Percentiles rank a stretch among this genome's conserved stretches.
Evolutionary conservation across 2,329 filamentous ascomycete species (phyloP).

Genomic region (Neophaeococcomyces aloes): DNA sequence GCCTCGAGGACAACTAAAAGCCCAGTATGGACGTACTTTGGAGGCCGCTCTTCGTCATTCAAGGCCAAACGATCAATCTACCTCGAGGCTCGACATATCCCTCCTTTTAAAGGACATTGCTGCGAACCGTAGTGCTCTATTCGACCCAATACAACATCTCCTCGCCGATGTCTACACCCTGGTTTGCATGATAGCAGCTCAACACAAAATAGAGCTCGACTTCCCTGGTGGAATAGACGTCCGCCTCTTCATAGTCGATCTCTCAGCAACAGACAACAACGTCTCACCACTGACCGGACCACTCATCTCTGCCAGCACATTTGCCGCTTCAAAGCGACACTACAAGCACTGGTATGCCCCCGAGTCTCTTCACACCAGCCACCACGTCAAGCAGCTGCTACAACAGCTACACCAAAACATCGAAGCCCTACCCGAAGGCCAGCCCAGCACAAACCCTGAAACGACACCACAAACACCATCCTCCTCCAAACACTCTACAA

Average conservation of each 20-base stretch:
- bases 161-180: slow-evolving; percentile 70
- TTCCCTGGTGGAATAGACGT: slow-evolving; percentile 63
- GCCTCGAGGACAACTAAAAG: background rate
- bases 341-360: background rate
- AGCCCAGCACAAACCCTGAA: too few relatives aligned
- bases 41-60: background rate
- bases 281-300: slow-evolving; percentile 32
- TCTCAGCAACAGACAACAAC: slow-evolving; percentile 3
- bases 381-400: background rate
- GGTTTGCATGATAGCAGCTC: slow-evolving; percentile 59
- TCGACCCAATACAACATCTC: slow-evolving; percentile 46
- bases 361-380: background rate
- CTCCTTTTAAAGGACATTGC: slow-evolving; percentile 1
- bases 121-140: slow-evolving; percentile 10
- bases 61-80: background rate
- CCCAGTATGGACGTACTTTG: background rate
- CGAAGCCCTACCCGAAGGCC: too few relatives aligned
- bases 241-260: slow-evolving; percentile 57
- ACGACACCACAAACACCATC: too few relatives aligned
- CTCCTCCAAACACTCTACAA: slow-evolving; percentile 14
- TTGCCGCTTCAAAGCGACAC: slow-evolving; percentile 27
- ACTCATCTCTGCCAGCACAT: slow-evolving; percentile 38
- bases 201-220: slow-evolving; percentile 52
- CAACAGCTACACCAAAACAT: too few relatives aligned
- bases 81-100: slow-evolving; percentile 3